Evolutionary conservation across 495 filamentous ascomycete genomes (phyloP), one percentile per base, ranked within the genome.

Genomic region (Jackrogersella multiformis): DNA sequence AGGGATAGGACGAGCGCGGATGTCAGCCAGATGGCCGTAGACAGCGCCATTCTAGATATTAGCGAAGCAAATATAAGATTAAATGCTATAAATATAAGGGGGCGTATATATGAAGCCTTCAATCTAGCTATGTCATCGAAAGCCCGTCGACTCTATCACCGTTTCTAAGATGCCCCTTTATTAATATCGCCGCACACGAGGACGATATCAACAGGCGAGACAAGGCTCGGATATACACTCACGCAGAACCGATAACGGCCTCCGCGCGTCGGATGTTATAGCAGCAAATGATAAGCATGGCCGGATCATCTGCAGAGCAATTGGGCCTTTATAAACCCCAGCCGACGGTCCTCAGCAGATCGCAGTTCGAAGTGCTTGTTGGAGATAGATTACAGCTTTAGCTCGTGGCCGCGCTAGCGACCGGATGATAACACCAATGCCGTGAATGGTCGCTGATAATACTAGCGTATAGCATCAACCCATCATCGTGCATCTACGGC

Each of bases 391-490:
- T 53, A 59, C 3, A 38, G 35, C 21, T 10, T 15, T 34, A 9
- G 57, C 23, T 53, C 21, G 16, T 10, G 38, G 36, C 16, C 7
- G 52, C 56, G 51, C 38, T 70, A 69, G 61, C 39, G 60, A 24
- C 35, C 52, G 46, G 61, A 56, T 68, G 68, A 71, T 71, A 71
- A 68, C 68, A 62, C 53, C 46, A 24, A 32, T 51, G 48, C 59
- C 54, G 44, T 71, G 68, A 71, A 34, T 71, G 68, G 68, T 51
- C n/a, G 59, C 58, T 60, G 68, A 71, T 71, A 71, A 63, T 68
- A 60, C 68, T 71, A 71, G 68, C 62, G 61, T 66, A 66, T 62
- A 67, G 51, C 9, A 18, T n/a, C 7, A 30, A 20, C 16, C 54
- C 56, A 62, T 66, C 67, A 54, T 66, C 56, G 16, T 55, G 61